A percentile compares a stretch with the other conserved stretches of the same genome.
Conservation (phyloP, 2,329 filamentous ascomycete genomes). For the Scorias spongiosa region DNA sequence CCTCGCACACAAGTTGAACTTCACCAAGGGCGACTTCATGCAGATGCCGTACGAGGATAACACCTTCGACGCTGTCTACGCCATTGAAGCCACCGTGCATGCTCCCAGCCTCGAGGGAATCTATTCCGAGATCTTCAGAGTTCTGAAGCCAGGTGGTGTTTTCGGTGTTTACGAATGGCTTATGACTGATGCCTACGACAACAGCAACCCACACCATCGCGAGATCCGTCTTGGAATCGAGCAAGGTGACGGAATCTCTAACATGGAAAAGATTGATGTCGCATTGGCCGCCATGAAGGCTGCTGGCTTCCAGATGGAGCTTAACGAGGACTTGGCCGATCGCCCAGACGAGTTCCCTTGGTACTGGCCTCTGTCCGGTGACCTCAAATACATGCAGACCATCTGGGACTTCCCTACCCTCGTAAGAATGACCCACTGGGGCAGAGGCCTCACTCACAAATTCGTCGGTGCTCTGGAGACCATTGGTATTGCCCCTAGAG, state of each 20-base stretch:
- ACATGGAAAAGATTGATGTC: slow-evolving; percentile 83
- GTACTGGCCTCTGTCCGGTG: slow-evolving; percentile 85
- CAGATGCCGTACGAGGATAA: slow-evolving; percentile 93
- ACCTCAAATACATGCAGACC: slow-evolving; percentile 70
- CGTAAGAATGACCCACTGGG: slow-evolving; percentile 75
- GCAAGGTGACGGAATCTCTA: slow-evolving; percentile 88
- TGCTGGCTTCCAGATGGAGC: slow-evolving; percentile 71
- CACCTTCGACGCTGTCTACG: slow-evolving; percentile 87
- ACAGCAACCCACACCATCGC: slow-evolving; percentile 71
- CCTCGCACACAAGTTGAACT: slow-evolving; percentile 63
- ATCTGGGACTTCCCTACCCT: slow-evolving; percentile 69
- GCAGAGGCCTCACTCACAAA: slow-evolving; percentile 58
- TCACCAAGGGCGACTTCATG: slow-evolving; percentile 97
- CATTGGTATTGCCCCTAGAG: slow-evolving; percentile 58
- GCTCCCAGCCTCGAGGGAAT: slow-evolving; percentile 81
- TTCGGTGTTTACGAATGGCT: slow-evolving; percentile 99
- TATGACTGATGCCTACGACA: slow-evolving; percentile 93
- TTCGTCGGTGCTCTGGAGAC: slow-evolving; percentile 64
- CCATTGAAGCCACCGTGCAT: slow-evolving; percentile 93
- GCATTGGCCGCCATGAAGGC: slow-evolving; percentile 69
- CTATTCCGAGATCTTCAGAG: slow-evolving; percentile 86
- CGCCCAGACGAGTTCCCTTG: slow-evolving; percentile 64
- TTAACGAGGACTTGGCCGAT: slow-evolving; percentile 75
- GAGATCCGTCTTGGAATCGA: slow-evolving; percentile 89
- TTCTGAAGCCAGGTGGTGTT: slow-evolving; percentile 85